Evolutionary conservation across 345 rosid species (phyloP).

Genomic region (Eucalyptus tenuipes): DNA sequence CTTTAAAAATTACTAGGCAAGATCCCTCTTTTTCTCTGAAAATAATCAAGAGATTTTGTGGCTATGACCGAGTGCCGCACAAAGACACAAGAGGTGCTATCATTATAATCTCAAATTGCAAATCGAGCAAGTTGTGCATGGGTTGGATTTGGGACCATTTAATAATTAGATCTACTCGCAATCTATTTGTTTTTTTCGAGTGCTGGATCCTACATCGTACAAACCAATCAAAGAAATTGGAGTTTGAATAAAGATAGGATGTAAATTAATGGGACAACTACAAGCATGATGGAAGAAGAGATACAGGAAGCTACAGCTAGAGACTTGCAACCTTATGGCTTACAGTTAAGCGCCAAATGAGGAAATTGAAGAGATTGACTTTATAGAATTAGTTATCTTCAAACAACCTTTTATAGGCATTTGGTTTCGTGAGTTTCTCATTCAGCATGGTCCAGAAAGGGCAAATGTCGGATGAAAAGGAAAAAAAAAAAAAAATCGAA

Average conservation of each 20-base stretch:
- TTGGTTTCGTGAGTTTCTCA: neutral
- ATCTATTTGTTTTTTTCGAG: neutral
- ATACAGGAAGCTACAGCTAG: neutral
- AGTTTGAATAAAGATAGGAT: neutral
- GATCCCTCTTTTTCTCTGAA: neutral
- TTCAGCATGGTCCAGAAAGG: neutral
- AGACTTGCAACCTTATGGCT: neutral
- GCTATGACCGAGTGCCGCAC: neutral
- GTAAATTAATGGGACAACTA: neutral
- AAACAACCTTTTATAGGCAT: neutral
- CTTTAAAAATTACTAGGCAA: neutral
- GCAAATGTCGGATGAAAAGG: neutral
- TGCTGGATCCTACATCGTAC: neutral
- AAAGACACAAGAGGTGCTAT: neutral
- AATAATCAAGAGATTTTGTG: neutral
- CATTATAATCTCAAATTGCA: neutral
- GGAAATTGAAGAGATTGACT: neutral
- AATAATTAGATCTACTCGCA: neutral
- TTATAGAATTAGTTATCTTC: neutral
- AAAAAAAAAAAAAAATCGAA: neutral
- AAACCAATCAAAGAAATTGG: neutral
- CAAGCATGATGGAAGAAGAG: neutral
- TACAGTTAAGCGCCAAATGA: neutral
- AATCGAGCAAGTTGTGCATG: neutral
- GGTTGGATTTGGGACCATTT: neutral